A percentile compares a stretch with the other conserved stretches of the same genome.
phyloP scores from a whole-genome alignment of 2,329 filamentous ascomycete genomes.

The Eurotiales sp. region DNA sequence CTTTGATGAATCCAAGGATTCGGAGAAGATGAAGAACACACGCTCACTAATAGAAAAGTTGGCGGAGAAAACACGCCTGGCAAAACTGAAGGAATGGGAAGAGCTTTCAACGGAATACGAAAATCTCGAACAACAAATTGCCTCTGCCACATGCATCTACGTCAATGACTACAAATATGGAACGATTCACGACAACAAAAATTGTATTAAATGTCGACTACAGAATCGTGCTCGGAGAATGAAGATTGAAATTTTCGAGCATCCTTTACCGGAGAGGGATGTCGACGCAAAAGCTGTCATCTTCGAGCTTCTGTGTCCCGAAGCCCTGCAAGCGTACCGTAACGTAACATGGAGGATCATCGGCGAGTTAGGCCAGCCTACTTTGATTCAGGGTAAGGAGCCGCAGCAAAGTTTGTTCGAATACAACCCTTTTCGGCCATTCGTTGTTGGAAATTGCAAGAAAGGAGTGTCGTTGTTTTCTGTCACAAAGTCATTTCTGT shows the following conservation, averaged over 20 bases:
- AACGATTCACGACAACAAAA: slow-evolving; percentile 26
- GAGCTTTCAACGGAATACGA: neutral
- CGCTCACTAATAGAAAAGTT: neutral
- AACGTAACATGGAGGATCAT: slow-evolving; percentile 52
- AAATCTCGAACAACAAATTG: neutral
- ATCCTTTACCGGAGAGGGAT: slow-evolving; percentile 41
- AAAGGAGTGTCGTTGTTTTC: slow-evolving; percentile 35
- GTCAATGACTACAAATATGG: slow-evolving; percentile 19
- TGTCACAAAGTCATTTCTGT: slow-evolving; percentile 43
- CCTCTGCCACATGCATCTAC: neutral
- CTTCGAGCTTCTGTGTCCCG: slow-evolving; percentile 51
- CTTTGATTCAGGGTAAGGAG: too few relatives aligned
- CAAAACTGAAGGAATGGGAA: neutral
- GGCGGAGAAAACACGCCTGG: neutral
- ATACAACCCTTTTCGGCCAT: neutral
- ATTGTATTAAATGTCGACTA: slow-evolving; percentile 45
- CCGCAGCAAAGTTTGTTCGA: too few relatives aligned
- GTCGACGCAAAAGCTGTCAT: slow-evolving; percentile 43
- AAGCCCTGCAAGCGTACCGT: slow-evolving; percentile 47
- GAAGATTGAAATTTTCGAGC: slow-evolving; percentile 47
- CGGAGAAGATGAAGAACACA: neutral
- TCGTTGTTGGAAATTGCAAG: too few relatives aligned
- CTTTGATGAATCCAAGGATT: too few relatives aligned
- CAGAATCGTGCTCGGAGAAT: slow-evolving; percentile 41
- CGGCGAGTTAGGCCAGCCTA: neutral